These are phyloP conservation scores for Chlorella sp. DNA, from an alignment of 139 green algal species.

Conservation along the genomic window DNA sequence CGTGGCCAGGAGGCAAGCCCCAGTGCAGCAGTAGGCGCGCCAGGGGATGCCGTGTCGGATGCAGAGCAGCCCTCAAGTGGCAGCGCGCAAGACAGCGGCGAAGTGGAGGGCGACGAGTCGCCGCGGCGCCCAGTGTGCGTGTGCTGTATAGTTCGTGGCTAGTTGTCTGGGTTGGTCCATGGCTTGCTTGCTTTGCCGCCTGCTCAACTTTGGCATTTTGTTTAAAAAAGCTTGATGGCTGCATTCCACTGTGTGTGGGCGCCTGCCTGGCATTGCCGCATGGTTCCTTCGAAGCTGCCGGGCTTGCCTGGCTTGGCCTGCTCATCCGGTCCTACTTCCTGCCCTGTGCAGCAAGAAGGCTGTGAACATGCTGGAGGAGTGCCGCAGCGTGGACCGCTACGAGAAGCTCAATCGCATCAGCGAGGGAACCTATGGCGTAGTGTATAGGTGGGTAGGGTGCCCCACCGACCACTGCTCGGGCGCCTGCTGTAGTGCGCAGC, in stretches of 20 bases:
- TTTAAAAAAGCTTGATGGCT: too few relatives aligned
- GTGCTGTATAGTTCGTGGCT: too few relatives aligned
- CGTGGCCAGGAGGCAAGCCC: not conserved
- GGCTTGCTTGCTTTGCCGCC: too few relatives aligned
- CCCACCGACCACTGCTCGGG: too few relatives aligned
- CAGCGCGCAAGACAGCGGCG: not conserved
- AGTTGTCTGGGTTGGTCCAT: too few relatives aligned
- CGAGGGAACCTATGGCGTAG: conserved; percentile 94
- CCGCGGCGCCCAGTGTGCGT: not conserved
- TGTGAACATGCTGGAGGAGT: conserved; percentile 74
- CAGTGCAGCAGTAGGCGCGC: not conserved
- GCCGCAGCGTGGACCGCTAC: conserved; percentile 88
- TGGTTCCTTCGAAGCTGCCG: not conserved
- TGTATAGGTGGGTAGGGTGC: conserved; percentile 71
- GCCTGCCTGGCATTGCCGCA: not conserved
- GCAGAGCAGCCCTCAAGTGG: not conserved
- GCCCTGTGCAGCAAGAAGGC: conserved; percentile 5
- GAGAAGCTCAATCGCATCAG: conserved; percentile 85
- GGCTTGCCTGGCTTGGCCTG: too few relatives aligned
- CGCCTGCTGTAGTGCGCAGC: too few relatives aligned
- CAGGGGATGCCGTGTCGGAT: not conserved
- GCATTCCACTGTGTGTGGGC: not conserved
- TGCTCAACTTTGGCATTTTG: too few relatives aligned
- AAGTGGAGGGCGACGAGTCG: conserved; percentile 1
- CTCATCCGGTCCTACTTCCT: not conserved